These are phyloP conservation scores for Cyclospora cayetanensis DNA, from an alignment of 169 alveolate genomes.

Conservation along the genomic window DNA sequence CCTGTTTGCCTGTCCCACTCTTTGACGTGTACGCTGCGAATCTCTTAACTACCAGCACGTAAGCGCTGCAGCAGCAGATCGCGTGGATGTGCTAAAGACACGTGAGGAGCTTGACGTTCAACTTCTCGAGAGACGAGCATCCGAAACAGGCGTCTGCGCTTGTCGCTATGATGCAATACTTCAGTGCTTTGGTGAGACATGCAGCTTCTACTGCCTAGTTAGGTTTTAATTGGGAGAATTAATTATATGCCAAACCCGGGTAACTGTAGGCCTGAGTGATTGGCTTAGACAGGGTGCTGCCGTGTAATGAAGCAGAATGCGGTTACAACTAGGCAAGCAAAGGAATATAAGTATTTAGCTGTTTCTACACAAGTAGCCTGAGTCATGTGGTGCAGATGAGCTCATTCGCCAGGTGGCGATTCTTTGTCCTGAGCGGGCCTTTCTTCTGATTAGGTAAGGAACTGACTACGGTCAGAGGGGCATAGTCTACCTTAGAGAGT, in stretches of 20 bases:
- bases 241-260: too few species aligned
- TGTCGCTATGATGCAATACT: slow-evolving; percentile 69
- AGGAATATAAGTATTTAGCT: background rate
- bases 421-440: slow-evolving; percentile 50
- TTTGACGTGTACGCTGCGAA: background rate
- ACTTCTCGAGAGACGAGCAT: slow-evolving; percentile 63
- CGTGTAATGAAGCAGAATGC: background rate
- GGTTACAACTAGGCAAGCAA: background rate
- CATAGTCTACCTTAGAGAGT: too few species aligned
- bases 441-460: slow-evolving; percentile 31
- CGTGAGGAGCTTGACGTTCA: slow-evolving; percentile 64
- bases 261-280: too few species aligned
- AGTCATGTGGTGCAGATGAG: background rate
- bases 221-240: too few species aligned
- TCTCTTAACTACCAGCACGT: slow-evolving; percentile 10
- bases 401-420: slow-evolving; percentile 57
- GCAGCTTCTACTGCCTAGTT: too few species aligned
- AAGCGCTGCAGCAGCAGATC: slow-evolving; percentile 70
- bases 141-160: slow-evolving; percentile 71
- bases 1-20: background rate
- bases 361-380: background rate
- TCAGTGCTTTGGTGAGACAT: slow-evolving; percentile 73
- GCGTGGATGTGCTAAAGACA: slow-evolving; percentile 69
- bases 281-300: too few species aligned
- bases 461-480: too few species aligned